These are phyloP conservation scores for Barbarea vulgaris DNA, from an alignment of 345 rosid species.

Conservation along the genomic window DNA sequence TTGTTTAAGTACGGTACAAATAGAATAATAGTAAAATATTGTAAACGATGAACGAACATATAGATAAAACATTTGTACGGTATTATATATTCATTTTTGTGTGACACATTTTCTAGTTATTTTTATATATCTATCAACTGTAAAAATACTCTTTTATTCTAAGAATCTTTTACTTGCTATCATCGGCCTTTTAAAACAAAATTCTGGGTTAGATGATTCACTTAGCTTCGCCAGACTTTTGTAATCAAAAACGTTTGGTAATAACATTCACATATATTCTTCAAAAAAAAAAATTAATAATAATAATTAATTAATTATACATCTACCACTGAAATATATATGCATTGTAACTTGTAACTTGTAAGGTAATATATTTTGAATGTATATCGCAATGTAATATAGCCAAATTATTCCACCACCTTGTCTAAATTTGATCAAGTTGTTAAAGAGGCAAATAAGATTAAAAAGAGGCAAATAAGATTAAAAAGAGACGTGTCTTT, in stretches of 20 bases:
- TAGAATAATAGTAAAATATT: too few relatives aligned
- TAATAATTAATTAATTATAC: background rate
- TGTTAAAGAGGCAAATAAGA: slow-evolving; percentile 18
- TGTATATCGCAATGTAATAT: background rate
- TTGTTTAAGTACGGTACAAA: background rate
- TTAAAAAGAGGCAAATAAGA: slow-evolving; percentile 19
- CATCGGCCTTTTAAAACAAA: too few relatives aligned
- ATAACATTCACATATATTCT: too few relatives aligned
- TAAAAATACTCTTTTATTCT: too few relatives aligned
- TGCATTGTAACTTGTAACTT: background rate
- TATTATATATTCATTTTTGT: background rate
- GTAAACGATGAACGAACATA: background rate
- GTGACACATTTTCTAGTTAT: background rate
- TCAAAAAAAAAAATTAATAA: too few relatives aligned
- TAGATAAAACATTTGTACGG: background rate
- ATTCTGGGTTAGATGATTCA: too few relatives aligned
- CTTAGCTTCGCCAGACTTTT: too few relatives aligned
- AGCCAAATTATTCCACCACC: background rate
- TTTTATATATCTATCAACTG: background rate
- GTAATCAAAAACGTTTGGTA: too few relatives aligned
- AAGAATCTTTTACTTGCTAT: too few relatives aligned
- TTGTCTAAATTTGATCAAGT: slow-evolving; percentile 18
- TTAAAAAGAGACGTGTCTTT: slow-evolving; percentile 32
- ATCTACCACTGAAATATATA: background rate
- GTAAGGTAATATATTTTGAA: background rate